A percentile compares a stretch with the other conserved stretches of the same genome.
Evolutionary conservation across 78 protist species (phyloP).

Genomic region (Reticulomyxa filosa): DNA sequence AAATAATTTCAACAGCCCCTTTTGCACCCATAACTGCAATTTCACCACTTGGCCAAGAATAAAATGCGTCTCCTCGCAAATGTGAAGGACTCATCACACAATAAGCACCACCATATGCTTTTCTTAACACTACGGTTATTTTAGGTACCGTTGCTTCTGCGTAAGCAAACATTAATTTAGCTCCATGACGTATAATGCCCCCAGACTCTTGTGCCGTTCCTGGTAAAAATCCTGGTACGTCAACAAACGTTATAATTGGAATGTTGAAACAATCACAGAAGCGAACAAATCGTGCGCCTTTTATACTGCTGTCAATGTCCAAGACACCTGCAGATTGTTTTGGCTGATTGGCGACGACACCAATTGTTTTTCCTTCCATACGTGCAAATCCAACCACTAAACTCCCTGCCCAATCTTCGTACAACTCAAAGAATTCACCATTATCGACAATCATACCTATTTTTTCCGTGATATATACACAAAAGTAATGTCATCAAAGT

Average conservation of each 20-base stretch:
- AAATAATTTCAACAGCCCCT: conserved; percentile 88
- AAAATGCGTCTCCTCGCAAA: conserved; percentile 54
- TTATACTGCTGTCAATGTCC: conserved; percentile 78
- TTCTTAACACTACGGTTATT: conserved; percentile 39
- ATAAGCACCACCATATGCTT: conserved; percentile 76
- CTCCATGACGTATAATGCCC: conserved; percentile 94
- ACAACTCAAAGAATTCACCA: conserved; percentile 66
- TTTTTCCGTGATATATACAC: too few species aligned
- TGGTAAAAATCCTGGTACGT: conserved; percentile 97
- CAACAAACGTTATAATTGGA: conserved; percentile 84
- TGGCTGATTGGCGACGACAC: conserved; percentile 93
- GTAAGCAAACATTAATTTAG: conserved; percentile 90
- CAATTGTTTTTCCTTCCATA: conserved; percentile 82
- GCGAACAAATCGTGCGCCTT: conserved; percentile 80
- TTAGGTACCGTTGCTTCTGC: conserved; percentile 96
- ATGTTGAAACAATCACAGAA: conserved; percentile 91
- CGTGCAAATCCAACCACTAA: conserved; percentile 73
- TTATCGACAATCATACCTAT: conserved; percentile 80
- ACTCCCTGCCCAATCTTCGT: conserved; percentile 74
- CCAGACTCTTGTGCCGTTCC: conserved; percentile 27
- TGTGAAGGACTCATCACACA: conserved; percentile 89
- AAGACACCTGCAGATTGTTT: conserved; percentile 58
- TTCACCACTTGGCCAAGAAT: conserved; percentile 96
- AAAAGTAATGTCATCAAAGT: too few species aligned
- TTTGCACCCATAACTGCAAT: conserved; percentile 97